Base-by-base conservation (phyloP, 176 grass and related monocot species). In the Oryza glaberrima region DNA sequence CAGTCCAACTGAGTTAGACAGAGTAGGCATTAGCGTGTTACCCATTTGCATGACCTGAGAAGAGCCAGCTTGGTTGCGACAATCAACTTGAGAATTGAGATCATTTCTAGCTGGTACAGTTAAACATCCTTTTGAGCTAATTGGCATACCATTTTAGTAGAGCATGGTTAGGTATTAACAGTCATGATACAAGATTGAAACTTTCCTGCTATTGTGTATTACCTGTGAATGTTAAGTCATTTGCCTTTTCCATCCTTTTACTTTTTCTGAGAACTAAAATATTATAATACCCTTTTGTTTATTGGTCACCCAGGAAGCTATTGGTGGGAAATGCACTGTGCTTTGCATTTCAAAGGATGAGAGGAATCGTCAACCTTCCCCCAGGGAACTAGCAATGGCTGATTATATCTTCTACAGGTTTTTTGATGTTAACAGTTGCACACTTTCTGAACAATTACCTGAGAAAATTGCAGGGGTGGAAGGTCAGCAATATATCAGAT, bases 281-380 rank as follows among this genome's bases (percentile, higher is more conserved):
- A 14, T 87, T 87, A 19, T 84, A 84, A 67, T 70, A 76, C 8
- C 20, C 65, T 75, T 82, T 51, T 84, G 41, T 67, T 82, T 36
- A 69, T 86, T 69, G 26, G 22, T 86, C 44, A 82, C 85, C 65
- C 65, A 96, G 96, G 94, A 99, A 85, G 86, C 90, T 65, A 69
- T 99, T 67, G 89, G 78, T 92, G 96, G 91, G 45, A 99, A 94
- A 94, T 96, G 96, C 75, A 85, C 74, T 67, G 90, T 99, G 70
- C 77, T 99, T 84, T 99, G 96, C 87, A 89, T 79, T 68, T 99
- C 84, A 83, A 94, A 88, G 61, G 94, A 99, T 51, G 30, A 83
- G 51, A 92, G 86, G 54, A 99, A 99, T 78, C 84, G 66, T 11
- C 88, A 92, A 70, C 96, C 96, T 87, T 89, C 94, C 67, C 71